These are phyloP conservation scores for Corchorus olitorius DNA, from an alignment of 345 rosid species.

Conservation along the genomic window DNA sequence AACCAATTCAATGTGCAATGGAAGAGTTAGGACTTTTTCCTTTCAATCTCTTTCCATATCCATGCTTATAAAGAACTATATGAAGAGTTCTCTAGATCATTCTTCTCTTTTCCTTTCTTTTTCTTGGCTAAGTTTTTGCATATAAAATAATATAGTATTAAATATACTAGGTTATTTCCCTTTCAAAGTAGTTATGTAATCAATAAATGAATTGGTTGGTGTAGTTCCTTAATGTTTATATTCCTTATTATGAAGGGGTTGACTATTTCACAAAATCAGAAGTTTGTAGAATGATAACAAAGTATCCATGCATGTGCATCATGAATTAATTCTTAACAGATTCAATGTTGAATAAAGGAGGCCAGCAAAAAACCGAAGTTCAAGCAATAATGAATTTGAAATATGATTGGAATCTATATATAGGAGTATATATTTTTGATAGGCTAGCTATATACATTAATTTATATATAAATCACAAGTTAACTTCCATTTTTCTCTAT, in stretches of 20 bases:
- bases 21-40: neutral
- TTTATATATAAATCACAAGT: no score
- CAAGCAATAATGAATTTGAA: no score
- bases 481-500: no score
- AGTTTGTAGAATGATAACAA: neutral
- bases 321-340: neutral
- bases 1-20: neutral
- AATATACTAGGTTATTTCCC: neutral
- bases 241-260: no score
- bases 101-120: neutral
- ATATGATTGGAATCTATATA: no score
- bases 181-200: neutral
- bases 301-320: neutral
- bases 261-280: neutral
- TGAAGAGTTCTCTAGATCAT: neutral
- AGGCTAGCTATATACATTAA: no score
- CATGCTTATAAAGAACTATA: neutral
- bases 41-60: conserved; percentile 4
- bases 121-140: neutral
- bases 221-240: neutral
- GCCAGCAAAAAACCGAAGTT: no score
- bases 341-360: neutral
- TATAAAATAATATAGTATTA: neutral
- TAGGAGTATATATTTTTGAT: no score
- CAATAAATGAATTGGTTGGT: neutral